A percentile compares a stretch with the other conserved stretches of the same genome.
Conservation (phyloP, 2,329 filamentous ascomycete species). For the Fusarium odoratissimum region DNA sequence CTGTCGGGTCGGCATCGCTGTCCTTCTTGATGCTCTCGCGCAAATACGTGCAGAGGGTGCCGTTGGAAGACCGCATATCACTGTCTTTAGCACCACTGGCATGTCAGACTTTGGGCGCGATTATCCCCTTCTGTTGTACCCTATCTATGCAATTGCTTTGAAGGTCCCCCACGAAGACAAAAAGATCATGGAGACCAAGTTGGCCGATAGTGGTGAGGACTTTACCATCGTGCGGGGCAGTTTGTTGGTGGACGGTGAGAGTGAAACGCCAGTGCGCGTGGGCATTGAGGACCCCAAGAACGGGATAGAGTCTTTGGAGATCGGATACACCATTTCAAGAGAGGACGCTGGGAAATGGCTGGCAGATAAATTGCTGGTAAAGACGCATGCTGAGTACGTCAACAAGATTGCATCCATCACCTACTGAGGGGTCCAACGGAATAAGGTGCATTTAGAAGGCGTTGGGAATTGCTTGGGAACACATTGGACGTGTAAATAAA, state of each 20-base stretch:
- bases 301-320: conserved; percentile 48
- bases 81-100: conserved; percentile 55
- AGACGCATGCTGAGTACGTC: conserved; percentile 42
- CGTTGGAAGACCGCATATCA: conserved; percentile 49
- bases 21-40: conserved; percentile 56
- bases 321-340: conserved; percentile 61
- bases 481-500: too few relatives aligned
- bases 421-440: conserved; percentile 37
- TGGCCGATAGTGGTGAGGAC: conserved; percentile 47
- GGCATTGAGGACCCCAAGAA: conserved; percentile 54
- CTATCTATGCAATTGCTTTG: conserved; percentile 58
- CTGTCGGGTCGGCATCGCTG: conserved; percentile 58
- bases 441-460: background rate
- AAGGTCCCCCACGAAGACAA: conserved; percentile 61
- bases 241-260: conserved; percentile 49
- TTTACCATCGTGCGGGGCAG: conserved; percentile 55
- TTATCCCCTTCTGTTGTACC: conserved; percentile 55
- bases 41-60: conserved; percentile 45
- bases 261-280: conserved; percentile 47
- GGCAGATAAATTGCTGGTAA: conserved; percentile 53
- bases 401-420: conserved; percentile 54
- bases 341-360: conserved; percentile 62
- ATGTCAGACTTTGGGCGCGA: conserved; percentile 53
- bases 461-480: background rate
- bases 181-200: conserved; percentile 55